Percentiles rank a stretch among this genome's conserved stretches.
Conservation (phyloP, 1,284 basidiomycete species). For the Cryptococcus sp. region DNA sequence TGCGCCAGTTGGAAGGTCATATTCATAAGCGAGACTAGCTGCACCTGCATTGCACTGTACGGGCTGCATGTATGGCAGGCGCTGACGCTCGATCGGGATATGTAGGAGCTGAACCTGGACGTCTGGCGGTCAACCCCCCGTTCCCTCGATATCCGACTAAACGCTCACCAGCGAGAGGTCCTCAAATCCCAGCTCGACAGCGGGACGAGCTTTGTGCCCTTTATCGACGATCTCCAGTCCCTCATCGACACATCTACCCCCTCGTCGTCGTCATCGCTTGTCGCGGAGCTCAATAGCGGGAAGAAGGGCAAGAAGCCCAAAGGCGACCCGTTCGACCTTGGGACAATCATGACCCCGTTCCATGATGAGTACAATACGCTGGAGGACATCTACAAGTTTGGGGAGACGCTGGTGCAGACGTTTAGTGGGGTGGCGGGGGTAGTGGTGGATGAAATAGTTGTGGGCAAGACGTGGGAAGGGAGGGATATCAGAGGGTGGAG, state of each 20-base stretch:
- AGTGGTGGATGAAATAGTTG: slow-evolving; percentile 24
- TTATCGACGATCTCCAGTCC: slow-evolving; percentile 37
- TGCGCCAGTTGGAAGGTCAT: neutral
- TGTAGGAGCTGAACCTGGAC: slow-evolving; percentile 41
- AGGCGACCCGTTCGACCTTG: slow-evolving; percentile 30
- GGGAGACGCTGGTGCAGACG: slow-evolving; percentile 31
- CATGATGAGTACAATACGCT: slow-evolving; percentile 46
- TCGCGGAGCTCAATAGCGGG: neutral
- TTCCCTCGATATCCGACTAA: slow-evolving; percentile 36
- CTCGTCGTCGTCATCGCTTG: neutral
- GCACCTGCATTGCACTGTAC: too few relatives aligned
- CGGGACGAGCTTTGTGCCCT: slow-evolving; percentile 9
- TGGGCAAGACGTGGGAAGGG: slow-evolving; percentile 39
- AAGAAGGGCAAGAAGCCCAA: slow-evolving; percentile 4
- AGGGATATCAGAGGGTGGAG: slow-evolving; percentile 38
- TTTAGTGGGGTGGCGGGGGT: slow-evolving; percentile 30
- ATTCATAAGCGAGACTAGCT: too few relatives aligned
- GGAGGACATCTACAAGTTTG: slow-evolving; percentile 41
- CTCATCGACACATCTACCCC: slow-evolving; percentile 25
- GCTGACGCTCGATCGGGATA: neutral
- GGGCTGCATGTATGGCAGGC: too few relatives aligned
- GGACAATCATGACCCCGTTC: slow-evolving; percentile 33
- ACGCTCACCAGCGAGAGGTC: neutral
- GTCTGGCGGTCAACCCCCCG: slow-evolving; percentile 40
- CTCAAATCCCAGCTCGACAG: slow-evolving; percentile 14